A percentile compares a stretch with the other conserved stretches of the same genome.
Evolutionary conservation across 306 rosid genomes (phyloP).

Genomic region (Oemleria cerasiformis): DNA sequence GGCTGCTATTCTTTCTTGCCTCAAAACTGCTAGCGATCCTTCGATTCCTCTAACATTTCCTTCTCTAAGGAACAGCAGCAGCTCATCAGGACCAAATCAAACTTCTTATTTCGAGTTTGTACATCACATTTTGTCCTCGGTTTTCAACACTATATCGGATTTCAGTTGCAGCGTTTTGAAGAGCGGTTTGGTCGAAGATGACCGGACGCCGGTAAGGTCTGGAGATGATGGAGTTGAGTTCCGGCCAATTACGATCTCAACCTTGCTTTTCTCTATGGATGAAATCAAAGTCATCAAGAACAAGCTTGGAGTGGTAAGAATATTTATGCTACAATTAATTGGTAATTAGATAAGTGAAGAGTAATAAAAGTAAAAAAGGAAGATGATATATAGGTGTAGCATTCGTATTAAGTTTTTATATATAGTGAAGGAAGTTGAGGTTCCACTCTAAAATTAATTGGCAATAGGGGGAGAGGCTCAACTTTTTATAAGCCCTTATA

Average conservation of each 20-base stretch:
- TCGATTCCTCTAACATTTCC: not conserved
- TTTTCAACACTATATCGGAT: not conserved
- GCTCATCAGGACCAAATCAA: no score
- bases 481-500: no score
- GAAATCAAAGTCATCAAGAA: not conserved
- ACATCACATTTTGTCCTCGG: not conserved
- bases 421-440: no score
- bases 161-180: no score
- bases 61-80: not conserved
- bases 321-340: no score
- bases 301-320: constrained; percentile 8
- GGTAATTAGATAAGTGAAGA: no score
- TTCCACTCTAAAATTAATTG: no score
- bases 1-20: not conserved
- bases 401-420: no score
- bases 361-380: no score
- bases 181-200: constrained; percentile 5
- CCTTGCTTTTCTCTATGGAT: not conserved
- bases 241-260: not conserved
- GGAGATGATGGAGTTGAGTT: constrained; percentile 15
- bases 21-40: not conserved
- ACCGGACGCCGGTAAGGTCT: constrained; percentile 9
- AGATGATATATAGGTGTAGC: no score
- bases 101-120: not conserved
- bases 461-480: no score